Conservation (phyloP, 129 eudicot genomes). For the Artemisia argyi region DNA sequence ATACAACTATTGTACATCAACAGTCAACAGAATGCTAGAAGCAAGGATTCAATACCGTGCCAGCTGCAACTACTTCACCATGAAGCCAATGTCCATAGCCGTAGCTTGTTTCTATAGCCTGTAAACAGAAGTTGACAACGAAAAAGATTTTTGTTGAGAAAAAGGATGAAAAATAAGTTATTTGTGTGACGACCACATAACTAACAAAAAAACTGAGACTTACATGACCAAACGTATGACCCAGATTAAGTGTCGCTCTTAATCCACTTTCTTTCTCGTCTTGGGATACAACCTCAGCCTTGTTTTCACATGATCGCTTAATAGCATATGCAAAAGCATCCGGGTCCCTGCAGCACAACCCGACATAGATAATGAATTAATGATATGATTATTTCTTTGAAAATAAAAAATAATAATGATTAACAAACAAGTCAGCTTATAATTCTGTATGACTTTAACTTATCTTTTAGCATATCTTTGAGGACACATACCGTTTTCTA, state of each 20-base stretch:
- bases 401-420: too few relatives aligned
- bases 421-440: too few relatives aligned
- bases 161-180: background rate
- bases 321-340: constrained; percentile 90
- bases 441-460: too few relatives aligned
- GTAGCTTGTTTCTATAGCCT: constrained; percentile 96
- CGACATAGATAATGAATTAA: too few relatives aligned
- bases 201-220: constrained; percentile 25
- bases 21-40: background rate
- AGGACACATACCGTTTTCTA: too few relatives aligned
- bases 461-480: too few relatives aligned
- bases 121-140: constrained; percentile 19
- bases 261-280: constrained; percentile 97
- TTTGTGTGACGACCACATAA: constrained; percentile 3
- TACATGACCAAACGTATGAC: constrained; percentile 99
- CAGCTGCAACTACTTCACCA: constrained; percentile 99
- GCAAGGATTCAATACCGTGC: constrained; percentile 57
- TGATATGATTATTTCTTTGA: too few relatives aligned
- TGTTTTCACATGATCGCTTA: constrained; percentile 95
- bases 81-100: constrained; percentile 99
- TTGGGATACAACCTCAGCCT: constrained; percentile 89
- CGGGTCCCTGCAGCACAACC: constrained; percentile 68
- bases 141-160: constrained; percentile 3
- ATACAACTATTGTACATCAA: constrained; percentile 7
- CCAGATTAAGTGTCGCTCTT: constrained; percentile 93